Conservation (phyloP, 495 filamentous ascomycete species). For the Penicillium manginii region DNA sequence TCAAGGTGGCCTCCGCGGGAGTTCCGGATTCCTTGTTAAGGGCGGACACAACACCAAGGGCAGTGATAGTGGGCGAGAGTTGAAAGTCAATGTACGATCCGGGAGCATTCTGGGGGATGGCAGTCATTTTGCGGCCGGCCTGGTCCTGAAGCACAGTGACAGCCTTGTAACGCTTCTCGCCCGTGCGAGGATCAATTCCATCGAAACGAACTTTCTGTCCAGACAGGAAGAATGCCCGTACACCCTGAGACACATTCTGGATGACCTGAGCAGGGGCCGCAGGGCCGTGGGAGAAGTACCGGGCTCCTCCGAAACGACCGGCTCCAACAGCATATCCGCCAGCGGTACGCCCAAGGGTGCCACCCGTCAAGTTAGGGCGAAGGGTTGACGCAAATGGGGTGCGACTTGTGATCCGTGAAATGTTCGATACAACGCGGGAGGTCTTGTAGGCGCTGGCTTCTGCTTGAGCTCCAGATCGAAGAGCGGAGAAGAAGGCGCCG, state of each 20-base stretch:
- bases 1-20: constrained; percentile 57
- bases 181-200: constrained; percentile 64
- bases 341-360: constrained; percentile 79
- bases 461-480: constrained; percentile 53
- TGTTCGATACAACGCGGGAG: constrained; percentile 66
- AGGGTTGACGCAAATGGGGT: constrained; percentile 90
- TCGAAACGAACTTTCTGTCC: constrained; percentile 86
- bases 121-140: constrained; percentile 62
- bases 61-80: constrained; percentile 84
- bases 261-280: constrained; percentile 85
- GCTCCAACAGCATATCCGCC: constrained; percentile 81
- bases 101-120: constrained; percentile 57
- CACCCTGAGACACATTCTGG: constrained; percentile 89
- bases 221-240: constrained; percentile 86
- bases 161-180: constrained; percentile 76
- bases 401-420: constrained; percentile 68
- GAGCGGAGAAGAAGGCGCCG: constrained; percentile 63
- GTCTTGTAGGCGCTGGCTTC: constrained; percentile 67
- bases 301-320: constrained; percentile 69
- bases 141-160: constrained; percentile 72
- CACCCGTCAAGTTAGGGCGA: constrained; percentile 89
- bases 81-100: constrained; percentile 86
- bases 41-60: constrained; percentile 63
- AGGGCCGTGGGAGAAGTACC: constrained; percentile 89
- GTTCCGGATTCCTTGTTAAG: constrained; percentile 36